These are phyloP conservation scores for Mucor circinelloides DNA, from an alignment of 371 early-diverging fungal genomes.

Conservation along the genomic window DNA sequence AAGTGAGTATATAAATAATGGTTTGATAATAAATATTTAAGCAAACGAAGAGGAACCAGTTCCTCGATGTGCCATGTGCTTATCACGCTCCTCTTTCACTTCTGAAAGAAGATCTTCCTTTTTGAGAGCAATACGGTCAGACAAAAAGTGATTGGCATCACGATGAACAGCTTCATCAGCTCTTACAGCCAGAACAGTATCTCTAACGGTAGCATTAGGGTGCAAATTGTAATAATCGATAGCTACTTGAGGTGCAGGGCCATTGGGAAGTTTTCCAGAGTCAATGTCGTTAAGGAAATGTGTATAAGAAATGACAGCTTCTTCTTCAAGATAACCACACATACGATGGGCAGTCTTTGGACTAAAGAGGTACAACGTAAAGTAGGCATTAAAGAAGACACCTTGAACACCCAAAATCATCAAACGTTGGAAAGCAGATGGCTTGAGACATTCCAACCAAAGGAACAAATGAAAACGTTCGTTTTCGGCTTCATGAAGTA, in stretches of 20 bases:
- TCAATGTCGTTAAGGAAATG: conserved; percentile 90
- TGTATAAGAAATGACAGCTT: conserved; percentile 94
- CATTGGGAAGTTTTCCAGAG: conserved; percentile 69
- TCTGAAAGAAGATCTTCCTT: conserved; percentile 24
- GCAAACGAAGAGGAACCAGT: background rate
- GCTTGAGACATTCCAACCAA: conserved; percentile 81
- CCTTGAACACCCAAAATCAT: conserved; percentile 78
- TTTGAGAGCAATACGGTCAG: conserved; percentile 55
- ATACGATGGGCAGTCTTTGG: conserved; percentile 87
- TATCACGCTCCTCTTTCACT: conserved; percentile 3
- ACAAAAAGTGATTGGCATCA: conserved; percentile 91
- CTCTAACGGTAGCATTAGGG: conserved; percentile 81
- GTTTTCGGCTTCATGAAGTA: conserved; percentile 89
- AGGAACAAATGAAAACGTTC: conserved; percentile 87
- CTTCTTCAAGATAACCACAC: conserved; percentile 85
- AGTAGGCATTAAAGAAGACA: conserved; percentile 90
- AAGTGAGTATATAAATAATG: no score
- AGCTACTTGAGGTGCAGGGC: conserved; percentile 78
- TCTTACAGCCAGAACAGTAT: conserved; percentile 94
- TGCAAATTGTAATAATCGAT: conserved; percentile 91
- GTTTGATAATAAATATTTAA: background rate
- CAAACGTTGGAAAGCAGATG: conserved; percentile 64
- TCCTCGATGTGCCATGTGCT: background rate
- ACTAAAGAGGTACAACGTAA: conserved; percentile 79
- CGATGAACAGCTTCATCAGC: conserved; percentile 96